Conservation (phyloP, 345 rosid genomes). For the Viola odorata region DNA sequence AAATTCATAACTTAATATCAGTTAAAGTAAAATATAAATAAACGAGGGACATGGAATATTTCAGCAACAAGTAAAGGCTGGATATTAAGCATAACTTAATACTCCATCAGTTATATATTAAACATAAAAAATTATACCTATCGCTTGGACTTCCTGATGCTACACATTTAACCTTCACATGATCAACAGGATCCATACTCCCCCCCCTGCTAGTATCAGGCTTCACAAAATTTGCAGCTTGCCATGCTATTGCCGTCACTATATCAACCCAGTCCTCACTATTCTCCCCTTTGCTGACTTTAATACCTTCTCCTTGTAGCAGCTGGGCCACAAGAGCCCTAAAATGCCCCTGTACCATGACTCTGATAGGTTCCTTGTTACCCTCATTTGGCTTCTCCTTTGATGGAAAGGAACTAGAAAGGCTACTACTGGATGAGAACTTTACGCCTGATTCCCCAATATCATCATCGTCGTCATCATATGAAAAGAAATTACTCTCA, state of each 20-base stretch:
- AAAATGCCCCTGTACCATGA: constrained; percentile 78
- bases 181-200: constrained; percentile 96
- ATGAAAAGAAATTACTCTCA: constrained; percentile 59
- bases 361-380: constrained; percentile 65
- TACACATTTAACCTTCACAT: constrained; percentile 92
- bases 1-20: constrained; percentile 10
- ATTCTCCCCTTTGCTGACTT: constrained; percentile 39
- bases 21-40: too few species aligned
- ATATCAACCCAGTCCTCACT: constrained; percentile 76
- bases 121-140: constrained; percentile 45
- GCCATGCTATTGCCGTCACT: constrained; percentile 78
- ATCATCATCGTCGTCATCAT: constrained; percentile 86
- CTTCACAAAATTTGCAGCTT: constrained; percentile 90
- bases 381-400: constrained; percentile 62
- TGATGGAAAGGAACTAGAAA: constrained; percentile 52
- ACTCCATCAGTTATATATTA: neutral
- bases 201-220: constrained; percentile 98
- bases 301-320: constrained; percentile 65
- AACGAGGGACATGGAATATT: too few species aligned
- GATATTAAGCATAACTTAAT: neutral
- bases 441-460: constrained; percentile 68
- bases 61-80: neutral
- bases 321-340: constrained; percentile 96
- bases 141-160: constrained; percentile 79
- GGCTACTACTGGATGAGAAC: constrained; percentile 72